Conservation (phyloP, 805 yeast species). For the Candida glaebosa region DNA sequence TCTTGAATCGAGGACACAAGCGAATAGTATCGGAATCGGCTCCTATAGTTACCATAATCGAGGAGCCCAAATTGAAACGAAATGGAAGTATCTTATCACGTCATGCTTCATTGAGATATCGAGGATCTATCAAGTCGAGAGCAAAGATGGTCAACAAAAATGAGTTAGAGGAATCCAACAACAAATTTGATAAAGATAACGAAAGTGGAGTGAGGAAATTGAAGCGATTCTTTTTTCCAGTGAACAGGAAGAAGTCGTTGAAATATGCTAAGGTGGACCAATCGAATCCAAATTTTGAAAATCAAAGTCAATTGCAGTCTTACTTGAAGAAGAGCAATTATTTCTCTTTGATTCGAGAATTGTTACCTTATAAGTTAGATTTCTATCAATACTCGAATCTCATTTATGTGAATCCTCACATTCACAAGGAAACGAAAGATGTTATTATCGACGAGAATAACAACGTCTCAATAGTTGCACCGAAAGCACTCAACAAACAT, state of each 20-base stretch:
- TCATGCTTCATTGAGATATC: conserved; percentile 27
- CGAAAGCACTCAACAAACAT: neutral
- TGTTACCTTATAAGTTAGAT: conserved; percentile 27
- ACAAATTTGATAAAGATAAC: conserved; percentile 3
- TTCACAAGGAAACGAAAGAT: neutral
- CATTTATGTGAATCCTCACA: conserved; percentile 9
- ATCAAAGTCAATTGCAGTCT: conserved; percentile 16
- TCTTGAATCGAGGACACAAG: neutral
- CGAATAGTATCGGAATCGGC: conserved; percentile 8
- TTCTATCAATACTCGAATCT: conserved; percentile 5
- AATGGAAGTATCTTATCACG: conserved; percentile 28
- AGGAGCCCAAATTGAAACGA: conserved; percentile 17
- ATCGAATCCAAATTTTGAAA: conserved; percentile 18
- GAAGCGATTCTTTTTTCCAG: conserved; percentile 28
- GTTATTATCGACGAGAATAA: too few relatives aligned
- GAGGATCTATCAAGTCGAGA: conserved; percentile 26
- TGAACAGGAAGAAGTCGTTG: conserved; percentile 31
- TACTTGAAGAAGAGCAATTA: conserved; percentile 19
- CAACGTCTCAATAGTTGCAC: neutral
- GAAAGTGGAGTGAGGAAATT: neutral
- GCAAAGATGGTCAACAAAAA: conserved; percentile 23
- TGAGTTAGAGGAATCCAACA: conserved; percentile 6
- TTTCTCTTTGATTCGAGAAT: conserved; percentile 18
- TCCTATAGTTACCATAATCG: conserved; percentile 26
- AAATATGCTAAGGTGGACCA: conserved; percentile 19